Base-by-base conservation (phyloP, 1,284 basidiomycete species). In the Veloboletus limbatus region DNA sequence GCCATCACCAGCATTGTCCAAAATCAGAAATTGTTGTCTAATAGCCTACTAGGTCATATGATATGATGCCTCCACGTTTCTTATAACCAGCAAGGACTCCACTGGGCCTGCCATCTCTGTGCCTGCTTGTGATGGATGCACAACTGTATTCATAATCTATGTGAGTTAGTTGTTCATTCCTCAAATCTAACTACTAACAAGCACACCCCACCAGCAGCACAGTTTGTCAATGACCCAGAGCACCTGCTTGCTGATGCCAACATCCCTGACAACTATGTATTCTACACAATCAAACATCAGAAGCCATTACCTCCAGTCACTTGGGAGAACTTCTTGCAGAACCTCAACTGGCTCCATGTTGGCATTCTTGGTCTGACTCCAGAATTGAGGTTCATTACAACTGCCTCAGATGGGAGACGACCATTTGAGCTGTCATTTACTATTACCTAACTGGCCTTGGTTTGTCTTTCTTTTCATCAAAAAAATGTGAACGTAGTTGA, bases 221-320 rank as follows among this genome's bases (percentile, higher is more conserved):
- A 52, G 6, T 57, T 55, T 16, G 55, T 56, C 32, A 59, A 68
- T n/a, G 59, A 67, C 42, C 66, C 69, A 26, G 68, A 70, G 16
- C 59, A 71, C 46, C 35, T 60, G 25, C 82, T 82, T 48, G 72
- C 73, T 53, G 86, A 88, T 70, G 59, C 77, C 55, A 71, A 88
- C 68, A 82, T 90, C 53, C 86, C 88, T 31, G 90, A 92, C 72
- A 94, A 94, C 76, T 96, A 94, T 62, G 91, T 97, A 60, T 76
- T 83, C 42, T 81, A 88, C 68, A 91, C 88, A 3, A 77, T 96
- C 63, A 82, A 82, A 65, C 86, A 78, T 62, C 78, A 76, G 67
- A 90, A 85, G 65, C 59, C 83, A 2, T 75, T 91, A 13, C 90
- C 91, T 1, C 91, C 91, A 6, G 73, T 95, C 62, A 78, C 78